A percentile compares a stretch with the other conserved stretches of the same genome.
Conservation (phyloP, 257 asterid genomes). For the Plantago ovata region DNA sequence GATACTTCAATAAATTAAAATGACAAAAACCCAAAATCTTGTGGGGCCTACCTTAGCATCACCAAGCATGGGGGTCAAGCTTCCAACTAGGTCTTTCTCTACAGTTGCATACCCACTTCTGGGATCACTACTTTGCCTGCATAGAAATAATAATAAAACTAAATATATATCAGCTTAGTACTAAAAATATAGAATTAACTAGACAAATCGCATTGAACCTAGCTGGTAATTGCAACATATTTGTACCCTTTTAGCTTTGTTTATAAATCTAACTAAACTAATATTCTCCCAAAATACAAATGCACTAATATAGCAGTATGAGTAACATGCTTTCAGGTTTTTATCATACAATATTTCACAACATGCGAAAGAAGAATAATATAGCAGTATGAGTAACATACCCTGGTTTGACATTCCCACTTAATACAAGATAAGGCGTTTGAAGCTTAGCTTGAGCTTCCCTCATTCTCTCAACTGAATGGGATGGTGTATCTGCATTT, state of each 20-base stretch:
- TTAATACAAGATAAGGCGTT: constrained; percentile 79
- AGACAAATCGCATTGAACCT: background rate
- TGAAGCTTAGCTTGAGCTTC: constrained; percentile 72
- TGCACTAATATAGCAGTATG: too few species aligned
- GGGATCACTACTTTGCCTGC: constrained; percentile 92
- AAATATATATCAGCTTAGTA: background rate
- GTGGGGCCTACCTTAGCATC: constrained; percentile 66
- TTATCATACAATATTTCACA: background rate
- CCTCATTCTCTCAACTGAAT: constrained; percentile 86
- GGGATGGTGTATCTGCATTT: constrained; percentile 91
- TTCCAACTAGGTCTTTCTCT: constrained; percentile 80
- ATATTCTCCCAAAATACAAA: background rate
- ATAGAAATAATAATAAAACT: constrained; percentile 10
- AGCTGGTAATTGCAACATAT: background rate
- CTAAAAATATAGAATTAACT: too few species aligned
- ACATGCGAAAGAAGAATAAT: background rate
- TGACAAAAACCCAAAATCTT: background rate
- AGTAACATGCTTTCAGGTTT: background rate
- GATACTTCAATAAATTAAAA: background rate
- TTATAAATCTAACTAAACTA: too few species aligned
- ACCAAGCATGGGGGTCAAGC: constrained; percentile 97
- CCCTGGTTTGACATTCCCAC: constrained; percentile 93
- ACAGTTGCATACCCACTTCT: constrained; percentile 88
- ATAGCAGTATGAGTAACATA: constrained; percentile 28
- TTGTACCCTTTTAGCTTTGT: too few species aligned